Percentiles rank a stretch among this genome's conserved stretches.
These are phyloP conservation scores for Aureobasidium lini DNA, from an alignment of 2,329 filamentous ascomycete genomes.

Conservation along the genomic window DNA sequence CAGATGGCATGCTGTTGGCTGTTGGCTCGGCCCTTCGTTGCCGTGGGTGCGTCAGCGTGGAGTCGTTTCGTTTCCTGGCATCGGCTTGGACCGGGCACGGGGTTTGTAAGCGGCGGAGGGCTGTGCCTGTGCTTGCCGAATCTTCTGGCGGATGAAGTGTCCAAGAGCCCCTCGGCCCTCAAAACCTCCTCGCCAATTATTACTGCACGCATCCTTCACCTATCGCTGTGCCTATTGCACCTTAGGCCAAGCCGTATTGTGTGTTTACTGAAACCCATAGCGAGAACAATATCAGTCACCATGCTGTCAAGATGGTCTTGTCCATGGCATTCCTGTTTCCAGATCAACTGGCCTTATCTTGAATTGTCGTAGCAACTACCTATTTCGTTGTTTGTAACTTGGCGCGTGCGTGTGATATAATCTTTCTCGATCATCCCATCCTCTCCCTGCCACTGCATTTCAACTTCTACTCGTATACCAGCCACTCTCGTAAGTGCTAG, in stretches of 20 bases:
- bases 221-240: not conserved
- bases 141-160: not conserved
- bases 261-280: not conserved
- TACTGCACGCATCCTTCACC: not conserved
- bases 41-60: slow-evolving; percentile 6
- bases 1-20: not conserved
- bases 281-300: not conserved
- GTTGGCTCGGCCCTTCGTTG: not conserved
- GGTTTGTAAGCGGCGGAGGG: not conserved
- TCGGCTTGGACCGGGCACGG: not conserved
- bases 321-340: not conserved
- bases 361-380: not conserved
- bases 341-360: not conserved
- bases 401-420: not conserved
- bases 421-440: not conserved
- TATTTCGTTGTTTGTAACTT: not conserved
- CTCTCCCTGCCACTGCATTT: not conserved
- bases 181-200: not conserved
- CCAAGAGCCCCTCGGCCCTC: not conserved
- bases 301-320: not conserved
- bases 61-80: slow-evolving; percentile 6
- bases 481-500: not conserved
- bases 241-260: not conserved
- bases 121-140: not conserved
- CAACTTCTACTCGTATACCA: not conserved